phyloP scores from a whole-genome alignment of 1,284 basidiomycete genomes.

The Bjerkandera adusta region DNA sequence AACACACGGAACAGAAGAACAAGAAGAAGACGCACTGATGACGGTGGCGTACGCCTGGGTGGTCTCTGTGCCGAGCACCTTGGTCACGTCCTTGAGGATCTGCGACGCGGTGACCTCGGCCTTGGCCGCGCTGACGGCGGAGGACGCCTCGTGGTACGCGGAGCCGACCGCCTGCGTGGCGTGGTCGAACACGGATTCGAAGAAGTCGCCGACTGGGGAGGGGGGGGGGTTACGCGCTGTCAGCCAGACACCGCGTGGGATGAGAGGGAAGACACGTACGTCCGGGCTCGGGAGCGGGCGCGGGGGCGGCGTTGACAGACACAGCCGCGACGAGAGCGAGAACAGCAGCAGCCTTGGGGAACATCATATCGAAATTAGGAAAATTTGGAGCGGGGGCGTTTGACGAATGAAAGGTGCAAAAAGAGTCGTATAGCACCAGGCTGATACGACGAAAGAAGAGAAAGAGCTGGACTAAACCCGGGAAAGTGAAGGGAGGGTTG shows the following conservation, averaged over 20 bases:
- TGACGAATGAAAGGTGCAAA: not conserved
- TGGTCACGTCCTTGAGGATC: conserved; percentile 14
- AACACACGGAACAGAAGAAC: not conserved
- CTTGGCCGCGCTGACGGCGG: conserved; percentile 11
- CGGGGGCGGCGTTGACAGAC: conserved; percentile 16
- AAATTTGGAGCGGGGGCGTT: conserved; percentile 3
- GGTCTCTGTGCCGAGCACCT: conserved; percentile 18
- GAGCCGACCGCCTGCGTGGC: conserved; percentile 12
- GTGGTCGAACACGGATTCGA: conserved; percentile 11
- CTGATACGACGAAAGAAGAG: conserved; percentile 16
- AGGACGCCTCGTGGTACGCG: conserved; percentile 8
- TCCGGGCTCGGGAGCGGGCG: conserved; percentile 16
- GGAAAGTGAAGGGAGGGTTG: conserved; percentile 16
- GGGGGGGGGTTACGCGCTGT: conserved; percentile 13
- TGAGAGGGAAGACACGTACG: conserved; percentile 4
- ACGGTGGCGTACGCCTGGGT: conserved; percentile 19
- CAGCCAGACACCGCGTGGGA: not conserved
- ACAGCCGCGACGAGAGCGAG: conserved; percentile 17
- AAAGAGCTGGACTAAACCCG: conserved; percentile 15
- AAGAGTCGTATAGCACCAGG: conserved; percentile 21
- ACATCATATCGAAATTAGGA: conserved; percentile 15
- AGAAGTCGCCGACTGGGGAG: conserved; percentile 10
- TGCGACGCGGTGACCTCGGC: conserved; percentile 10
- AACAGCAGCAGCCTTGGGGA: conserved; percentile 18
- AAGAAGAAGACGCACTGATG: conserved; percentile 12